phyloP scores from a whole-genome alignment of 306 rosid genomes.

The Dalbergia cultrata region DNA sequence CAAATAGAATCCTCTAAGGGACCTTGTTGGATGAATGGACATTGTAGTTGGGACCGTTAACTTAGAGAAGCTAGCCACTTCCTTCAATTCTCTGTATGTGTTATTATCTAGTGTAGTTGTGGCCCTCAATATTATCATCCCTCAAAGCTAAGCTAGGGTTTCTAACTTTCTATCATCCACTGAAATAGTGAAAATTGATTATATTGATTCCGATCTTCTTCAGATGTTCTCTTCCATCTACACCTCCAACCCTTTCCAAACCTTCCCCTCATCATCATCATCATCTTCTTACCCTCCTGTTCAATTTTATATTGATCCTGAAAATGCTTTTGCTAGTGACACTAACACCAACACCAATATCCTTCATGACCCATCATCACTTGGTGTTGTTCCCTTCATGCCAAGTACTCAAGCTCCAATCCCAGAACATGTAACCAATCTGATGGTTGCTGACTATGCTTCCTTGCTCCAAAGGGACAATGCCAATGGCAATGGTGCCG shows the following conservation, averaged over 20 bases:
- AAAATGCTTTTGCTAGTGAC: conserved; percentile 28
- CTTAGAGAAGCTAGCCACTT: not conserved
- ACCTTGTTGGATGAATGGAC: not conserved
- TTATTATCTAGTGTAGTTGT: not conserved
- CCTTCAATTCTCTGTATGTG: not conserved
- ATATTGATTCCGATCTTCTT: not conserved
- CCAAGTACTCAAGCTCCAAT: conserved; percentile 37
- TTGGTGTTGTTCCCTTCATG: conserved; percentile 46
- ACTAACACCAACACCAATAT: conserved; percentile 14
- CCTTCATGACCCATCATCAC: conserved; percentile 43
- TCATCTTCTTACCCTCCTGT: conserved; percentile 43
- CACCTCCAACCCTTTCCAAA: conserved; percentile 54
- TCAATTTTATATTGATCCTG: conserved; percentile 46
- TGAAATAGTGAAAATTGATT: conserved; percentile 8
- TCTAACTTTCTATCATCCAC: not conserved
- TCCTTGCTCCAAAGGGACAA: conserved; percentile 36
- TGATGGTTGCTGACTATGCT: conserved; percentile 42
- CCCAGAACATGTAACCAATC: conserved; percentile 46
- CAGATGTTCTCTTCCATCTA: conserved; percentile 73
- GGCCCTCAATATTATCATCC: conserved; percentile 20
- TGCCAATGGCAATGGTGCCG: not conserved
- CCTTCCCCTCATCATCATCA: conserved; percentile 48
- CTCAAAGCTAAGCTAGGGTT: conserved; percentile 36
- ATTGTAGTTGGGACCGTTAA: not conserved
- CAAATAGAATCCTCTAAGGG: not conserved